Evolutionary conservation across 2,329 filamentous ascomycete genomes (phyloP).

Genomic region (Cytospora leucostoma): DNA sequence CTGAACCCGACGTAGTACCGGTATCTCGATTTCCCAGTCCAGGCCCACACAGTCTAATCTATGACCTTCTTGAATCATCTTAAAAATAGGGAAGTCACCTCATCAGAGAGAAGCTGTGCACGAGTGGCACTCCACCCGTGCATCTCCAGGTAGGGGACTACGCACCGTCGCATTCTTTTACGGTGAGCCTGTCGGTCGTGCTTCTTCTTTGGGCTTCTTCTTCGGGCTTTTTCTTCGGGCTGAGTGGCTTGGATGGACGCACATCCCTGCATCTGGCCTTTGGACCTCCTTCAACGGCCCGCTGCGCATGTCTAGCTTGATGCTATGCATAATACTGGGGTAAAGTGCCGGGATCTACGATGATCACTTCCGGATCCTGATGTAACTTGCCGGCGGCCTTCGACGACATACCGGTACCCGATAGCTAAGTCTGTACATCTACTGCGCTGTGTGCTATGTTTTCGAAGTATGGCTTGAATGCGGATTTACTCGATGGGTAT

Average conservation of each 20-base stretch:
- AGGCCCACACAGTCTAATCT: not conserved
- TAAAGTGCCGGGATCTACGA: not conserved
- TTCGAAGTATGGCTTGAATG: not conserved
- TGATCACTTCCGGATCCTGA: not conserved
- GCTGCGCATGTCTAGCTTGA: not conserved
- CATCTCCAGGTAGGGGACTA: too few species aligned
- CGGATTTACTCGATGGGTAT: not conserved
- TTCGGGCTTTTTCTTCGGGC: not conserved
- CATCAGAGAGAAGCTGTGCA: not conserved
- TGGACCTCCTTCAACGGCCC: not conserved
- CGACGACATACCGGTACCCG: not conserved
- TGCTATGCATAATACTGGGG: not conserved
- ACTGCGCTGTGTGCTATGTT: not conserved
- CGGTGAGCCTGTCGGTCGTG: not conserved
- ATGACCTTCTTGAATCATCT: not conserved
- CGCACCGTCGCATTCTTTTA: too few species aligned
- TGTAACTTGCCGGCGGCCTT: not conserved
- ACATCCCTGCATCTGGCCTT: not conserved
- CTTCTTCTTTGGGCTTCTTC: not conserved
- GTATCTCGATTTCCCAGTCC: not conserved
- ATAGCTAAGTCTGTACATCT: not conserved
- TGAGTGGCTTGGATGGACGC: too few species aligned
- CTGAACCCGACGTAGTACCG: not conserved
- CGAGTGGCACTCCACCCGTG: not conserved
- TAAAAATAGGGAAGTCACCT: not conserved